Evolutionary conservation across 148 eudicot genomes (phyloP), one percentile per base, ranked within the genome.

Genomic region (Persicaria maculosa): DNA sequence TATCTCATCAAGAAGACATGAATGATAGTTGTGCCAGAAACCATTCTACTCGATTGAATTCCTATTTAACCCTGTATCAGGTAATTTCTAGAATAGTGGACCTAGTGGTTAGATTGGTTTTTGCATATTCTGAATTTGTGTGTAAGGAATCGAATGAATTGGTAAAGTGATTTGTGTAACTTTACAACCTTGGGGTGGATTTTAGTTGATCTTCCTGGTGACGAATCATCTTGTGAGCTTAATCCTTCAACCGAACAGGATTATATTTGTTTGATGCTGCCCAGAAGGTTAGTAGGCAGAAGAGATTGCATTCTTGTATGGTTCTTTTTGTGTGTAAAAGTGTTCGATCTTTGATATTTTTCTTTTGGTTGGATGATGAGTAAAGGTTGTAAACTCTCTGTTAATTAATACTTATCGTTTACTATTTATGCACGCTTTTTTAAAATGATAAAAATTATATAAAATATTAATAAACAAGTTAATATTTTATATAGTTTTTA

Each of bases 1-100:
- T 90, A 90, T 57, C 61, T 90, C 78, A 53, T 90, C 86, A 90
- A 85, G 82, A 84, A 75, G 79, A 79, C 36, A 15, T 17, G 50
- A 22, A 48, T 82, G 84, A 17, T 20, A 55, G 22, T 4, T 74
- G 83, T 80, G 87, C 81, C 40, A 64, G 40, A 31, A 31, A 31
- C 40, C 3, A 31, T 31, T 31, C 40, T 31, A 1, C 40, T 31
- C 40, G 62, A 19, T n/a, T 19, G 62, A 57, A 5, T 57, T 31
- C 62, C 62, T 57, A 8, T 22, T 57, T 57, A 9, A 57, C 62
- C 25, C 19, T 57, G 22, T 57, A 57, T 57, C 25, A 25, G 6
- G 62, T 57, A 57, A 17, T 9, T 57, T 57, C 62, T 57, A 57
- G 62, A 57, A 25, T 57, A 57, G 62, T 19, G 25, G 62, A 31